These are phyloP conservation scores for Omphalotus guepiniiformis DNA, from an alignment of 768 basidiomycete genomes.

Conservation along the genomic window DNA sequence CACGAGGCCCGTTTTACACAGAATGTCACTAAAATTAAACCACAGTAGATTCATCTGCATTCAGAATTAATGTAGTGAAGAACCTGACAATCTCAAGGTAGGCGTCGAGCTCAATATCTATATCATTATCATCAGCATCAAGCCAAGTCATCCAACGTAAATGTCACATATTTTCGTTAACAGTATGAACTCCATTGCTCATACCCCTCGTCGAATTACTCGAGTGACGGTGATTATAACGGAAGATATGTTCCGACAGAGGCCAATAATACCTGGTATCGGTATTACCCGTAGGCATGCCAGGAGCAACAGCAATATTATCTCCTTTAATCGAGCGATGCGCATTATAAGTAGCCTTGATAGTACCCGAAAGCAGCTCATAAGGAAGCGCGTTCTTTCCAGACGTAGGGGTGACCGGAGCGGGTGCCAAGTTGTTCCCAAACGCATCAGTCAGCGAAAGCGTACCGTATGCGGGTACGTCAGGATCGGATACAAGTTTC, in stretches of 20 bases:
- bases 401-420: constrained; percentile 37
- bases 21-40: neutral
- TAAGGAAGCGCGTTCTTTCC: constrained; percentile 21
- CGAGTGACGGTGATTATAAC: constrained; percentile 37
- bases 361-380: constrained; percentile 36
- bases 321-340: constrained; percentile 17
- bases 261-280: constrained; percentile 34
- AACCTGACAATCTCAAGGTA: constrained; percentile 40
- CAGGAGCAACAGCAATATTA: constrained; percentile 5
- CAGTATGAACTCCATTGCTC: constrained; percentile 38
- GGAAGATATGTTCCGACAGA: constrained; percentile 37
- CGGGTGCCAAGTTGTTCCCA: constrained; percentile 41
- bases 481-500: constrained; percentile 14
- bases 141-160: neutral
- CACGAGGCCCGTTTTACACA: too few species aligned
- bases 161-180: constrained; percentile 44
- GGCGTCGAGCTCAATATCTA: constrained; percentile 28
- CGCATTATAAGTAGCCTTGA: constrained; percentile 33
- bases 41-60: constrained; percentile 32
- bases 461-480: constrained; percentile 20
- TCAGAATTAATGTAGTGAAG: constrained; percentile 40
- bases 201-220: constrained; percentile 11
- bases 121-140: neutral
- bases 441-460: constrained; percentile 36
- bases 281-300: constrained; percentile 9